Percentiles rank a stretch among this genome's conserved stretches.
Conservation (phyloP, 805 yeast genomes). For the Candida parachauliodes region DNA sequence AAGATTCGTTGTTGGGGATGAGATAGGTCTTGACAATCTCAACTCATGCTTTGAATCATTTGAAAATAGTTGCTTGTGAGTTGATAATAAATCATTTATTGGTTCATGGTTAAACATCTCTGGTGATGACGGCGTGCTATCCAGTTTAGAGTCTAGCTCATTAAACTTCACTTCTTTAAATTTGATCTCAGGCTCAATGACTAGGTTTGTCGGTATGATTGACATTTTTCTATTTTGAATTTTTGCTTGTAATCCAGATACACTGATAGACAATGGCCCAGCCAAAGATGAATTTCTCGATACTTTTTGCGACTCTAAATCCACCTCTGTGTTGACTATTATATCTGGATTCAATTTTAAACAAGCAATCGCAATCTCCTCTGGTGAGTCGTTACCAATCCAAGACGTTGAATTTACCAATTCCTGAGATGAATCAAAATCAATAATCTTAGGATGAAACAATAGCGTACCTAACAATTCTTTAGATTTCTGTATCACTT, state of each 20-base stretch:
- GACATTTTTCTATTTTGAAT: conserved; percentile 22
- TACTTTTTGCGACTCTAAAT: conserved; percentile 11
- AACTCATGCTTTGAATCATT: conserved; percentile 13
- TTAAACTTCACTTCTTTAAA: conserved; percentile 25
- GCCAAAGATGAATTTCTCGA: conserved; percentile 21
- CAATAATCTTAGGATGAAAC: conserved; percentile 48
- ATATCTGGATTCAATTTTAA: conserved; percentile 19
- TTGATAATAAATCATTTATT: conserved; percentile 22
- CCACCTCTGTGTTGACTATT: conserved; percentile 2
- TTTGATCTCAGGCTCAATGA: conserved; percentile 12
- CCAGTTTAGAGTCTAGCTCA: conserved; percentile 1
- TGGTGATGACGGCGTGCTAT: conserved; percentile 4
- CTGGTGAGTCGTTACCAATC: conserved; percentile 16
- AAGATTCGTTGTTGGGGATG: conserved; percentile 21
- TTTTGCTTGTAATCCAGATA: conserved; percentile 9
- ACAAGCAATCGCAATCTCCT: conserved; percentile 22
- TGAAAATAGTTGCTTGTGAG: conserved; percentile 25
- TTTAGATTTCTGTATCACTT: conserved; percentile 16
- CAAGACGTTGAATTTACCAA: conserved; percentile 18
- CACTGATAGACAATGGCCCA: conserved; percentile 17
- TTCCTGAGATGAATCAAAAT: conserved; percentile 17
- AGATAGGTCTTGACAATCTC: conserved; percentile 11
- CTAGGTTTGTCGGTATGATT: conserved; percentile 25
- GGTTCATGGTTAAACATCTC: conserved; percentile 1
- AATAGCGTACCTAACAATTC: conserved; percentile 30